A percentile compares a stretch with the other conserved stretches of the same genome.
phyloP scores from a whole-genome alignment of 345 rosid genomes.

The Anastatica hierochuntica region DNA sequence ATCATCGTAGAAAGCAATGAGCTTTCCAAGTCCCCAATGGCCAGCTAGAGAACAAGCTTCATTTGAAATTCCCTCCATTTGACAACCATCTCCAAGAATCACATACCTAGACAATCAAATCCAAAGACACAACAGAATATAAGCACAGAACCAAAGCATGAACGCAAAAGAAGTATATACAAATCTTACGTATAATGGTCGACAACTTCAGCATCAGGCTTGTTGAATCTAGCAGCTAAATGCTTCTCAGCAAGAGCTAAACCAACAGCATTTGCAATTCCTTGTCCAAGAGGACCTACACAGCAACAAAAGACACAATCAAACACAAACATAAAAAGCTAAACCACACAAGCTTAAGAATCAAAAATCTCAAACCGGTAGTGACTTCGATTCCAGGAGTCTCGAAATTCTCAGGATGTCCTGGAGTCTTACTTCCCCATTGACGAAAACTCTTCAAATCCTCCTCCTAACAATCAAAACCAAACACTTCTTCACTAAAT shows the following conservation, averaged over 20 bases:
- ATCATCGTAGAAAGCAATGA: constrained; percentile 97
- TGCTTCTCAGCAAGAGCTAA: constrained; percentile 92
- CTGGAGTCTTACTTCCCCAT: constrained; percentile 96
- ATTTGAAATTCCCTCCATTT: constrained; percentile 94
- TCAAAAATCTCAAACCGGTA: no score
- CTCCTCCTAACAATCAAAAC: constrained; percentile 48
- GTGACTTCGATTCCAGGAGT: constrained; percentile 98
- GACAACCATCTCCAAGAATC: constrained; percentile 93
- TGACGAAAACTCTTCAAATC: constrained; percentile 89
- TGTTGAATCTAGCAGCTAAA: constrained; percentile 86
- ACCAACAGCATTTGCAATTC: constrained; percentile 86
- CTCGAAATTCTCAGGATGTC: constrained; percentile 99
- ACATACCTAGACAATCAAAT: constrained; percentile 42
- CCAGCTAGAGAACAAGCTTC: constrained; percentile 94
- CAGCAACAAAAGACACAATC: background rate
- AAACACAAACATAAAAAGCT: no score
- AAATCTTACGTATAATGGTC: constrained; percentile 78
- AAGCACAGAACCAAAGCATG: no score
- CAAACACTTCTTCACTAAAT: background rate
- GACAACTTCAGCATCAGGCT: constrained; percentile 64
- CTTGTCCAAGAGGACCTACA: constrained; percentile 95
- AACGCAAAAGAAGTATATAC: background rate
- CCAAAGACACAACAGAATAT: background rate
- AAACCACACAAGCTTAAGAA: no score
- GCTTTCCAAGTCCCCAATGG: constrained; percentile 98